Evolutionary conservation across 2,329 filamentous ascomycete genomes (phyloP).

Genomic region (Endoconidiophora polonica): DNA sequence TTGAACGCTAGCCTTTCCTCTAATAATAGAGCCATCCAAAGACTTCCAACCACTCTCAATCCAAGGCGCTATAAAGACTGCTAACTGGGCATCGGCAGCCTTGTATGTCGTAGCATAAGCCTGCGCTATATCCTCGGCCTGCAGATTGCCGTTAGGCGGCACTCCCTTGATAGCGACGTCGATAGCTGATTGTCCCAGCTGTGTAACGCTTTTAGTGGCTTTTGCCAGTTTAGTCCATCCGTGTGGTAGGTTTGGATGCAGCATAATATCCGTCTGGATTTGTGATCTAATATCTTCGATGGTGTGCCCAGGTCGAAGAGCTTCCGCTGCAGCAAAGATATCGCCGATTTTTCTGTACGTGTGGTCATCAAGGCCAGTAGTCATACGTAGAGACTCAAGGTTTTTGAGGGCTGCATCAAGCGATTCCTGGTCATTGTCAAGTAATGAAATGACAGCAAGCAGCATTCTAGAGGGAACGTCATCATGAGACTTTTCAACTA

Average conservation of each 20-base stretch:
- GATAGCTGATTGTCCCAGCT: slow-evolving; percentile 52
- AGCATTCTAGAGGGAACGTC: slow-evolving; percentile 70
- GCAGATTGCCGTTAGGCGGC: slow-evolving; percentile 53
- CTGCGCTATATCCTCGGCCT: slow-evolving; percentile 50
- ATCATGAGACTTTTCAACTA: slow-evolving; percentile 54
- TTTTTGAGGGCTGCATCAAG: slow-evolving; percentile 68
- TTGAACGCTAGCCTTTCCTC: background rate
- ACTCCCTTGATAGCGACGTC: slow-evolving; percentile 54
- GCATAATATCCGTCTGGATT: slow-evolving; percentile 60
- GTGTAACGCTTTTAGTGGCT: slow-evolving; percentile 39
- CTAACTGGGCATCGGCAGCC: slow-evolving; percentile 57
- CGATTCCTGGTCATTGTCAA: slow-evolving; percentile 65
- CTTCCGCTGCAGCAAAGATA: slow-evolving; percentile 58
- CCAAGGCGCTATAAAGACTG: slow-evolving; percentile 74
- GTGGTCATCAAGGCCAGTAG: slow-evolving; percentile 40
- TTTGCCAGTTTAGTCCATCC: slow-evolving; percentile 66
- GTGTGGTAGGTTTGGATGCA: slow-evolving; percentile 60
- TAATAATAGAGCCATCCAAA: slow-evolving; percentile 25
- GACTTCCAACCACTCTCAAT: slow-evolving; percentile 45
- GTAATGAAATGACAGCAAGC: slow-evolving; percentile 65
- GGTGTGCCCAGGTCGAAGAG: slow-evolving; percentile 32
- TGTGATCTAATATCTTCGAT: slow-evolving; percentile 41
- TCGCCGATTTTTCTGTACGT: slow-evolving; percentile 57
- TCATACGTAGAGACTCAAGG: slow-evolving; percentile 54
- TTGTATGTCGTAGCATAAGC: slow-evolving; percentile 60